Base-by-base conservation (phyloP, 495 filamentous ascomycete species). In the Lichenothelia convexa region DNA sequence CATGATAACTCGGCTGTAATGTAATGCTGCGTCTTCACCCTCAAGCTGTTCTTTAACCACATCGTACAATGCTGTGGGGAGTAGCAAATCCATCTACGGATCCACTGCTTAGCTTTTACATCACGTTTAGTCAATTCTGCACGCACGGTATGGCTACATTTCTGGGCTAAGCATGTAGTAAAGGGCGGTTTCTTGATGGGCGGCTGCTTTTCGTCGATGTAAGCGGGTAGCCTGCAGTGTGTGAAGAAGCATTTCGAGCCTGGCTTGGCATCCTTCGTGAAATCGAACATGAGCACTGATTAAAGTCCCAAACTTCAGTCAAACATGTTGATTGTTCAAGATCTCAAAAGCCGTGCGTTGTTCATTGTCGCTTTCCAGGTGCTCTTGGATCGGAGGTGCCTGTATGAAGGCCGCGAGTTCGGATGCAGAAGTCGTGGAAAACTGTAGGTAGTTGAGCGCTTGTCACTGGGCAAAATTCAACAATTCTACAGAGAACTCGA, bases 231-330 rank as follows among this genome's bases (percentile, higher is more conserved):
- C 5, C 62, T 58, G 1, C 70, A 65, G 43, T 80, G 59, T 0
- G 79, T 78, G 34, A 78, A 75, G 55, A 70, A 77, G 55, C 75
- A 80, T 61, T 84, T 94, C n/a, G 65, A 56, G 30, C 70, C 60
- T 40, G 71, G 68, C 49, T 64, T 59, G 6, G 68, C 63, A 23
- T 67, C 60, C 12, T 64, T 57, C 18, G 56, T 47, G 34, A 77
- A 66, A 19, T 71, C 61, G 18, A 77, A 59, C 76, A 82, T 80
- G n/a, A n/a, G n/a, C n/a, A n/a, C n/a, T n/a, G n/a, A n/a, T n/a
- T n/a, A n/a, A n/a, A n/a, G n/a, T n/a, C n/a, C n/a, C n/a, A n/a
- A n/a, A n/a, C n/a, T n/a, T n/a, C n/a, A n/a, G n/a, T n/a, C n/a
- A n/a, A n/a, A n/a, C n/a, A n/a, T n/a, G n/a, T n/a, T n/a, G n/a